A percentile compares a stretch with the other conserved stretches of the same genome.
These are phyloP conservation scores for Xylariales sp. DNA, from an alignment of 2,329 filamentous ascomycete genomes.

Conservation along the genomic window DNA sequence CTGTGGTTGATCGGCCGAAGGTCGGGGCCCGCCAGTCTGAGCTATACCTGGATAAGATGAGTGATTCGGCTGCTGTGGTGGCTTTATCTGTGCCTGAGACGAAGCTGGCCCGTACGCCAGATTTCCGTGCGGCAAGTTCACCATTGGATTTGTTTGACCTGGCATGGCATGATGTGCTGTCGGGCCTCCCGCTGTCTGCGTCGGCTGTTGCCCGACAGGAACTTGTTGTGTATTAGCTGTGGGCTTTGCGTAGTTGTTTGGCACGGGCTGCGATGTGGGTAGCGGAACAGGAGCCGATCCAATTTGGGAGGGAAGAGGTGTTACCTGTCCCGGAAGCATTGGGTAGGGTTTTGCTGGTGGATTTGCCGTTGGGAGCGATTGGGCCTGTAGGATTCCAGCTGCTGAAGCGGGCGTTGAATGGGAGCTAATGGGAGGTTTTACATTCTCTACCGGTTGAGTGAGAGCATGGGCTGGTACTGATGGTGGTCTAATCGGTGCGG, in stretches of 20 bases:
- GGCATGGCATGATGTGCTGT: conserved; percentile 6
- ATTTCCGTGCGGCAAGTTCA: conserved; percentile 27
- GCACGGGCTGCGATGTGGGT: conserved; percentile 22
- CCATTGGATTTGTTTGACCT: conserved; percentile 26
- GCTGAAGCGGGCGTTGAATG: conserved; percentile 12
- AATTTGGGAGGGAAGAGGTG: conserved; percentile 46
- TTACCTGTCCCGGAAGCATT: conserved; percentile 50
- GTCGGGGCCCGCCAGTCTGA: conserved; percentile 20
- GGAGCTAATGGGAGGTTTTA: not conserved
- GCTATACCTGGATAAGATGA: not conserved
- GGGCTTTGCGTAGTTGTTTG: conserved; percentile 29
- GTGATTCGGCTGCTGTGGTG: conserved; percentile 38
- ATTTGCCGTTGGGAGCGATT: conserved; percentile 2
- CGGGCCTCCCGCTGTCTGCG: conserved; percentile 23
- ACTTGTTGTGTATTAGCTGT: conserved; percentile 30
- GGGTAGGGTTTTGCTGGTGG: conserved; percentile 43
- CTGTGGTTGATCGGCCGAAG: conserved; percentile 5
- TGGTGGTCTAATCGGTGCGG: conserved; percentile 36
- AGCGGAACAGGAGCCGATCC: conserved; percentile 37
- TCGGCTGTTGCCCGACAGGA: conserved; percentile 32
- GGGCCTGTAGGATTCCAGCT: conserved; percentile 14
- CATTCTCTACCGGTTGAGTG: conserved; percentile 27
- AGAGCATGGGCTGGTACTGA: conserved; percentile 10
- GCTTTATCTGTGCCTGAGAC: conserved; percentile 31
- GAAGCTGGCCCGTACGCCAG: conserved; percentile 19